Evolutionary conservation across 306 rosid species (phyloP).

Genomic region (Vicia faba): DNA sequence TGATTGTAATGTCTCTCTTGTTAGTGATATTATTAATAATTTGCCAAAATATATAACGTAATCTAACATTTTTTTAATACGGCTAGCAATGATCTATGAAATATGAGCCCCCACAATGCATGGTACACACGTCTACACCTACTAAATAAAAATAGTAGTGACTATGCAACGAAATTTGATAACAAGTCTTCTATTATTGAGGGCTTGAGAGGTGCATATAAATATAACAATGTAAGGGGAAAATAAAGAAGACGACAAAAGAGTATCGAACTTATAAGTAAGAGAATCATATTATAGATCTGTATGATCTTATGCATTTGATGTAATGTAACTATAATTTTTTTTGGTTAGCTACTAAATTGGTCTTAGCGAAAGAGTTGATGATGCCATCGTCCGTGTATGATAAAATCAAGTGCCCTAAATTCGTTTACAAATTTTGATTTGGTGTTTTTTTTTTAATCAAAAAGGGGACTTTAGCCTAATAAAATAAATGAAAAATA

Average conservation of each 20-base stretch:
- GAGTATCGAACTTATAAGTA: neutral
- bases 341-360: neutral
- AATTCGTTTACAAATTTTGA: neutral
- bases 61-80: slow-evolving; percentile 4
- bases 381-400: neutral
- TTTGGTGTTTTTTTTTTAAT: too few species aligned
- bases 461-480: too few species aligned
- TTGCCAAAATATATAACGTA: slow-evolving; percentile 11
- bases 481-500: too few species aligned
- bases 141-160: neutral
- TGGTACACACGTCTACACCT: neutral
- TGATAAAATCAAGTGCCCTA: neutral
- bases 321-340: neutral
- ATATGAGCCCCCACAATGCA: slow-evolving; percentile 20
- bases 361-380: neutral
- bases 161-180: neutral
- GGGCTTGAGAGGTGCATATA: neutral
- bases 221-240: neutral
- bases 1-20: neutral
- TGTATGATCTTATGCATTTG: neutral
- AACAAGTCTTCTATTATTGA: slow-evolving; percentile 2
- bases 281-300: neutral
- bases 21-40: slow-evolving; percentile 2
- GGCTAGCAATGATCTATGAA: neutral
- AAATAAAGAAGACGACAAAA: neutral